Percentiles rank a stretch among this genome's conserved stretches.
These are phyloP conservation scores for Xerocomellus chrysenteron DNA, from an alignment of 768 basidiomycete genomes.

Conservation along the genomic window DNA sequence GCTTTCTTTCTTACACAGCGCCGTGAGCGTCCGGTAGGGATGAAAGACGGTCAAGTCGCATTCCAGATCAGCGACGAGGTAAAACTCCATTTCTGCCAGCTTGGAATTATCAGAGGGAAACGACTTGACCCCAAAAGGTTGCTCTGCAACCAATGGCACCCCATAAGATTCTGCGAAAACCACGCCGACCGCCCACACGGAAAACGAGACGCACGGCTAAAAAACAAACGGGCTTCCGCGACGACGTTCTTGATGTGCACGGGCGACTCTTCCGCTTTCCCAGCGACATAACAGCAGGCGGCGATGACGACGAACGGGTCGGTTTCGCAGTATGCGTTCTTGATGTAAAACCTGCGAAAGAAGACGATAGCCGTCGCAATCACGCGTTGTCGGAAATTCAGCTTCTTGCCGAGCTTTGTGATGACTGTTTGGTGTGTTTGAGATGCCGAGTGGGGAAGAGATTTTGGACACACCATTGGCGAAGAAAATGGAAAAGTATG, in stretches of 20 bases:
- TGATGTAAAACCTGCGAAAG: slow-evolving; percentile 95
- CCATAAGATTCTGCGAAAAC: not conserved
- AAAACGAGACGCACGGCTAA: slow-evolving; percentile 54
- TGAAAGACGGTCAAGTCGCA: slow-evolving; percentile 94
- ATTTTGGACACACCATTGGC: slow-evolving; percentile 58
- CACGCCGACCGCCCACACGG: not conserved
- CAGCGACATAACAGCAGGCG: slow-evolving; percentile 93
- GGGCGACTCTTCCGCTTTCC: slow-evolving; percentile 96
- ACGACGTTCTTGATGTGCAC: slow-evolving; percentile 93
- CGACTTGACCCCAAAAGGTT: slow-evolving; percentile 70
- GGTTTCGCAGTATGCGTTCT: slow-evolving; percentile 93
- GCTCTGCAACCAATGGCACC: slow-evolving; percentile 36
- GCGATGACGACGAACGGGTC: slow-evolving; percentile 92
- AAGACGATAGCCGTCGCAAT: slow-evolving; percentile 94
- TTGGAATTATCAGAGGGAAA: slow-evolving; percentile 89
- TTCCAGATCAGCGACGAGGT: slow-evolving; percentile 93
- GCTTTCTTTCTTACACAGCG: slow-evolving; percentile 64
- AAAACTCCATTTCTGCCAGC: slow-evolving; percentile 99
- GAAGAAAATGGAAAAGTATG: slow-evolving; percentile 86
- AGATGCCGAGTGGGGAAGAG: not conserved
- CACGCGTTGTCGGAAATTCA: slow-evolving; percentile 82
- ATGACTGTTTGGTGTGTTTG: slow-evolving; percentile 52
- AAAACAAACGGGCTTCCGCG: slow-evolving; percentile 74
- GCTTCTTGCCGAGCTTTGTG: slow-evolving; percentile 81
- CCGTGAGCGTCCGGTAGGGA: slow-evolving; percentile 86